Evolutionary conservation across 1,284 basidiomycete species (phyloP), one percentile per base, ranked within the genome.

Genomic region (Naganishia liquefaciens): DNA sequence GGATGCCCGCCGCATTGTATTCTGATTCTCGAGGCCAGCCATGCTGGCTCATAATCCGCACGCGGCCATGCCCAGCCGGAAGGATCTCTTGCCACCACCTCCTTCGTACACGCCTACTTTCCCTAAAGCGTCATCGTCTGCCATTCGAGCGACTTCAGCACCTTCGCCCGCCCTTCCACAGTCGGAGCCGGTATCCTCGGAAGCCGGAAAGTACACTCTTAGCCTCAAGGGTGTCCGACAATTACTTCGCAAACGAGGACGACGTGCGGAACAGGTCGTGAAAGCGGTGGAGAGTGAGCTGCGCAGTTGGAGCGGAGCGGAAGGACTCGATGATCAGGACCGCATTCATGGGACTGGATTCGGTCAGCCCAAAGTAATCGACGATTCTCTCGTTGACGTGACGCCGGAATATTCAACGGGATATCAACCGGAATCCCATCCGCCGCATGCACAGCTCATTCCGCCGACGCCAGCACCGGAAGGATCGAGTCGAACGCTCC

Each of bases 21-120:
- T 2, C 19, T 30, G 53, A 61, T 23, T 55, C 46, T 17, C 9
- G 33, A 15, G 13, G 0, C 13, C 61, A 79, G 77, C 76, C 7
- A 64, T 71, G 11, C 74, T 77, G 62, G 54, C 71, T 5, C 70
- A 72, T 46, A 79, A 79, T 64, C 77, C 78, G 9, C 74, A 79
- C 57, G 72, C 74, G 15, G 71, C 72, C 11, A 64, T 65, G 9
- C 76, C 76, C 2, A 62, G 57, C 27, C 65, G 68, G 47, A 63
- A 68, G 21, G 78, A 79, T 65, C 71, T 72, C 50, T 53, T 66
- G 10, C 78, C 78, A 2, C 62, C 75, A 1, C 70, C 75, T 2
- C 78, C 78, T 4, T 68, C 75, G 1, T 76, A 78, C 44, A 67
- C 65, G 3, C 68, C 75, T 2, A 60, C 72, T 1, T 78, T 77